phyloP scores from a whole-genome alignment of 202 grass and related monocot species.

The Dendrocalamus latiflorus region DNA sequence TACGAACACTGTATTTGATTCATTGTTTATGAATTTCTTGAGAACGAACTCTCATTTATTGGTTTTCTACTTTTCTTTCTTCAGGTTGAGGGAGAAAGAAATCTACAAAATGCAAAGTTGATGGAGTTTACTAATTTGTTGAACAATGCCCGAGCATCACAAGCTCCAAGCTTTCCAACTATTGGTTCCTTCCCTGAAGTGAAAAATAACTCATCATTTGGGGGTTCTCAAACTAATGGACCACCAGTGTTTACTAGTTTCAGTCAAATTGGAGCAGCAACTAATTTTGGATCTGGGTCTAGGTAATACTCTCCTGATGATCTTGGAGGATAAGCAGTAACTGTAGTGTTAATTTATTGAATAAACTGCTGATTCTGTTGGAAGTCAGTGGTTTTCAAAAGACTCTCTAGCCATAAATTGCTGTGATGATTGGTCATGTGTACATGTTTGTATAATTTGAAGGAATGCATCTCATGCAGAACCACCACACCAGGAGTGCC shows the following conservation, averaged over 20 bases:
- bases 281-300: constrained; percentile 38
- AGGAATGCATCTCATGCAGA: constrained; percentile 37
- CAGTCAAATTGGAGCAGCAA: constrained; percentile 61
- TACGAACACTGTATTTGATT: too few species aligned
- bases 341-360: neutral
- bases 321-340: neutral
- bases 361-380: neutral
- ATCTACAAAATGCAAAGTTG: constrained; percentile 75
- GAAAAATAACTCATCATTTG: constrained; percentile 39
- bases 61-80: constrained; percentile 9
- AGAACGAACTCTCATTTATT: constrained; percentile 7
- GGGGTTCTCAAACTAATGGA: constrained; percentile 52
- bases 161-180: constrained; percentile 40
- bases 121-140: constrained; percentile 83
- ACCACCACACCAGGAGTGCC: constrained; percentile 24
- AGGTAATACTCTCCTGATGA: constrained; percentile 31
- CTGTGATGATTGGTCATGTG: too few species aligned
- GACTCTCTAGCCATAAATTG: too few species aligned
- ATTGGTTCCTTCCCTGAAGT: constrained; percentile 30
- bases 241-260: constrained; percentile 71
- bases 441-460: constrained; percentile 7
- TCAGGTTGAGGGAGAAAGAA: constrained; percentile 87
- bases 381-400: neutral
- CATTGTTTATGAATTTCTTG: neutral
- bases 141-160: constrained; percentile 34